Evolutionary conservation across 2,329 filamentous ascomycete species (phyloP), one percentile per base, ranked within the genome.

Genomic region (Calonectria hawksworthii): DNA sequence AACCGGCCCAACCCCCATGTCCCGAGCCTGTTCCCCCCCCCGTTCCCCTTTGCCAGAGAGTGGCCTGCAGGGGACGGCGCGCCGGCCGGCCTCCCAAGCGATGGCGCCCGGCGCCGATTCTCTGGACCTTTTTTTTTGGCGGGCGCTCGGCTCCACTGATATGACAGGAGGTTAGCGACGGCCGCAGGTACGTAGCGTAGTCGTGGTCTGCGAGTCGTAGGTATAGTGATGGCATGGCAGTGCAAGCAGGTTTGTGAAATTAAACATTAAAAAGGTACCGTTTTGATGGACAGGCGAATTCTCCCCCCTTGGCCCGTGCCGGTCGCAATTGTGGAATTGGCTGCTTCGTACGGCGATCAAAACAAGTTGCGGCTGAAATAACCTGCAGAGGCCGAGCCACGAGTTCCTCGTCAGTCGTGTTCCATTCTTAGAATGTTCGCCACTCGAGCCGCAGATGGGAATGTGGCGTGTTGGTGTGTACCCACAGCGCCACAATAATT

Each of bases 1-100:
- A 47, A 23, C 47, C 61, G 28, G 56, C 16, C 47, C 11, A 65
- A n/a, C 18, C 41, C 59, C 67, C 67, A 70, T 70, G 66, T 32
- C 28, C 67, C 21, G 28, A 71, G 32, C 21, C 9, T 21, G 9
- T 5, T 10, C 34, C 34, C 21, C 41, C 41, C 54, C 38, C n/a
- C 59, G 23, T 64, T 64, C 28, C 51, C 61, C 30, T 11, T 47
- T 65, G 38, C 18, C 61, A 47, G 16, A 47, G 16, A 44, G 61
- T 32, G 38, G 38, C 44, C 41, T 32, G 38, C 61, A 65, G 28
- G 61, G 36, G 61, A 21, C 34, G 56, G 56, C 32, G 56, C 32
- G 34, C 21, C 30, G 51, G 16, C 21, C 10, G 61, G 38, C 61
- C 44, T 65, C 38, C 61, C 38, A 47, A 47, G 61, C 56, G 34